Conservation (phyloP, 164 flowering plant species). For the Magnolia officinalis region DNA sequence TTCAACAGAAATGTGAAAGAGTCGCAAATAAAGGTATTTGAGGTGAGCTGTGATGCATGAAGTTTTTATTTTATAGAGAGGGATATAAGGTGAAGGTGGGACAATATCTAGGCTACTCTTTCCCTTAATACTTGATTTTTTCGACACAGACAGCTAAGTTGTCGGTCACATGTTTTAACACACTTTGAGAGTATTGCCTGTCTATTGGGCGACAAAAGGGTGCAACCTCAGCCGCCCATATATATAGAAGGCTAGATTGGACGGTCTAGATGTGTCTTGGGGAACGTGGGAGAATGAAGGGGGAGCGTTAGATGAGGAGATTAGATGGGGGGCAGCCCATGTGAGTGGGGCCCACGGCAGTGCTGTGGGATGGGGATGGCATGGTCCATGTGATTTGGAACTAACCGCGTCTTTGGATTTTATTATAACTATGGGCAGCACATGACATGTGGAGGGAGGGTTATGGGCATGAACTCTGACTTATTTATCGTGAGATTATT, state of each 20-base stretch:
- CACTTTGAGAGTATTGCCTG: conserved; percentile 25
- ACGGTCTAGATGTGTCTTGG: conserved; percentile 34
- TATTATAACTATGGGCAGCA: conserved; percentile 5
- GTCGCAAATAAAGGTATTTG: neutral
- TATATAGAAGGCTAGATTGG: conserved; percentile 24
- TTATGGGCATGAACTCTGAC: conserved; percentile 5
- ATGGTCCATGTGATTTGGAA: conserved; percentile 11
- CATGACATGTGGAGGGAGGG: conserved; percentile 31
- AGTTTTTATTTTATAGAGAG: conserved; percentile 15
- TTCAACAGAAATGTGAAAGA: neutral
- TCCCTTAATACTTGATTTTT: conserved; percentile 29
- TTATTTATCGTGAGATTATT: neutral
- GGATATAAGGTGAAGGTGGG: conserved; percentile 1
- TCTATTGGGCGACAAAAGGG: conserved; percentile 27
- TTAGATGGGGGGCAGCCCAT: conserved; percentile 14
- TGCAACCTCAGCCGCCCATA: conserved; percentile 34
- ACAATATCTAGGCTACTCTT: conserved; percentile 22
- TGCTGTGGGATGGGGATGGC: conserved; percentile 7
- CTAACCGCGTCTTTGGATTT: neutral
- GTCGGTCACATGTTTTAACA: conserved; percentile 34
- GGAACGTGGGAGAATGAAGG: conserved; percentile 21
- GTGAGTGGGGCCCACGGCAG: conserved; percentile 18
- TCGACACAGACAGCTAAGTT: conserved; percentile 28
- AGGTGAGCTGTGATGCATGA: neutral
- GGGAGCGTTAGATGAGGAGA: conserved; percentile 20